Evolutionary conservation across 805 yeast genomes (phyloP), one percentile per base, ranked within the genome.

Genomic region (Candida sithepensis): DNA sequence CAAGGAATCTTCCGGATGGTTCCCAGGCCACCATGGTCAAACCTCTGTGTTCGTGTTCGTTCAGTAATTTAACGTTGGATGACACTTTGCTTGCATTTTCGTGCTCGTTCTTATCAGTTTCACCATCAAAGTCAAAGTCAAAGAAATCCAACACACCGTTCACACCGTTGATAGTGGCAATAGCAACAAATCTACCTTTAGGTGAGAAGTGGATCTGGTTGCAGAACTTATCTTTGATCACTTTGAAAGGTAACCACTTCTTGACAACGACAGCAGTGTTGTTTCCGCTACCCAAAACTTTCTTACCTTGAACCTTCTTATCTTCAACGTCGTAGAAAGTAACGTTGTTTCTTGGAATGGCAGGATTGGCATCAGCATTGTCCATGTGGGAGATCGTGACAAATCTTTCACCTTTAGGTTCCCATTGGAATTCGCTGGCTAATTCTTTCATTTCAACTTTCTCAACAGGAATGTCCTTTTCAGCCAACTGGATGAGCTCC

Each of bases 381-480:
- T 79, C 84, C 46, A 70, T 61, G 62, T 84, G 77, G 20, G 94
- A 81, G 59, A 92, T 82, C 43, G 85, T 79, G 50, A 86, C 84
- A 59, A 94, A 91, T 66, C 97, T 79, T 65, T 88, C 92, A 33
- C 92, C 84, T 55, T 75, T 80, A 60, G 99, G 97, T 73, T 95
- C 99, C 98, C 98, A 94, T 47, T 88, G 91, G 70, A 94, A 86
- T 67, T 84, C 85, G 46, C 86, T 70, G 39, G 90, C 92, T 48
- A 88, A 84, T 52, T 94, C 97, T 70, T 88, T 88, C 64, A 91
- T 77, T 71, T 94, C 99, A 57, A 94, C 75, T 58, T 89, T 92
- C 65, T 91, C 97, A 51, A 91, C 96, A 28, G 99, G 98, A 57
- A 92, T 81, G 61, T 87, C 96, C 70, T 82, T 88, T 70, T 92